phyloP scores from a whole-genome alignment of 73 alveolate genomes.

The Symbiodinium natans region DNA sequence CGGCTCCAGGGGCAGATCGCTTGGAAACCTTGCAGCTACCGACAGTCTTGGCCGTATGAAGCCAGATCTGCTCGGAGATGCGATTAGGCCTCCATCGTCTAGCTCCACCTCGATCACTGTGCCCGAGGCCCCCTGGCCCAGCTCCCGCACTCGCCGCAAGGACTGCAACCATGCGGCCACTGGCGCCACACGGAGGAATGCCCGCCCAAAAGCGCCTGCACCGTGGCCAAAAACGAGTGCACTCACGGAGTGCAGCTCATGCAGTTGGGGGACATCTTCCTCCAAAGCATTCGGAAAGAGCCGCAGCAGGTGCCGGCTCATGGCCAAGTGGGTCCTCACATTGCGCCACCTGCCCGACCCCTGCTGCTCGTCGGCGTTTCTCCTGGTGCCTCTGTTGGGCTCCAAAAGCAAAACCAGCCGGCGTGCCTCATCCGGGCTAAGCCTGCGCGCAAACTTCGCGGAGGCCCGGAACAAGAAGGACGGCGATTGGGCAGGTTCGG shows the following conservation, averaged over 20 bases:
- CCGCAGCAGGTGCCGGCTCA: conserved; percentile 41
- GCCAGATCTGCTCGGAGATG: conserved; percentile 12
- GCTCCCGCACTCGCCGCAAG: background rate
- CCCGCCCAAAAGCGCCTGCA: conserved; percentile 62
- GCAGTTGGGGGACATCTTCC: conserved; percentile 68
- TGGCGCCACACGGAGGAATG: conserved; percentile 36
- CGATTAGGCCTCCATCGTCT: background rate
- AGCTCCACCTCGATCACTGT: conserved; percentile 78
- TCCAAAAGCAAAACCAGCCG: conserved; percentile 63
- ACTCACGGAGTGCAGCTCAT: conserved; percentile 58
- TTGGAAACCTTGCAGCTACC: background rate
- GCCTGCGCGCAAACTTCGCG: conserved; percentile 6
- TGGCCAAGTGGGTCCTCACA: conserved; percentile 80
- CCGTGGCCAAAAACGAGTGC: conserved; percentile 69
- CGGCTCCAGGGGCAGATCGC: background rate
- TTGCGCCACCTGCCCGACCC: background rate
- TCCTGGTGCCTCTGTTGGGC: conserved; percentile 80
- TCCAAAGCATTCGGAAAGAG: conserved; percentile 62
- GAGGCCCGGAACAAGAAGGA: background rate
- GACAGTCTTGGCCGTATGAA: background rate
- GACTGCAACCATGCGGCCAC: background rate
- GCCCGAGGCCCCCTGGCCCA: conserved; percentile 56
- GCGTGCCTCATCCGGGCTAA: conserved; percentile 26
- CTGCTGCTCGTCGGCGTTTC: conserved; percentile 23
- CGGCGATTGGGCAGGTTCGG: background rate